Evolutionary conservation across 805 yeast species (phyloP).

Genomic region (Ascoidea rubescens): DNA sequence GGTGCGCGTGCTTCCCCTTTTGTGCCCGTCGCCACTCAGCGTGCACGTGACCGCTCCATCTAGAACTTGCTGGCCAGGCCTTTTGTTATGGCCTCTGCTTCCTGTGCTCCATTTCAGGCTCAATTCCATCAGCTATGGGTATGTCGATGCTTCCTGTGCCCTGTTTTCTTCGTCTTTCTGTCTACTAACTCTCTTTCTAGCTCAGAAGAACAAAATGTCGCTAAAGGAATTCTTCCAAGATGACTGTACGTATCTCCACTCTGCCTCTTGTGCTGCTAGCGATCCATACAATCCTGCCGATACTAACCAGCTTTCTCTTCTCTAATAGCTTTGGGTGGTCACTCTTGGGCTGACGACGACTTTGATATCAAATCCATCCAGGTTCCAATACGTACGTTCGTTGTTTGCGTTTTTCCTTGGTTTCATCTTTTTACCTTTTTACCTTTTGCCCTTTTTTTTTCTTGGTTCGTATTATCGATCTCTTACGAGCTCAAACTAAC

Average conservation of each 20-base stretch:
- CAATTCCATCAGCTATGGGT: background rate
- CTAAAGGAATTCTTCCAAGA: conserved; percentile 7
- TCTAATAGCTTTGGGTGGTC: conserved; percentile 20
- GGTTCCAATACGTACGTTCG: conserved; percentile 21
- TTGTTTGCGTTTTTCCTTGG: background rate
- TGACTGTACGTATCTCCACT: conserved; percentile 3
- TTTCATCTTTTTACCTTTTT: background rate
- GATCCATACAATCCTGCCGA: background rate
- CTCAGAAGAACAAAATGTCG: conserved; percentile 7
- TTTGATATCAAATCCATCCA: conserved; percentile 49
- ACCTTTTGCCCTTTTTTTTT: background rate
- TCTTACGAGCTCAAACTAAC: background rate
- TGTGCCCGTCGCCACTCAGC: background rate
- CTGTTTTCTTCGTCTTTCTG: background rate
- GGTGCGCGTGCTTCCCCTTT: background rate
- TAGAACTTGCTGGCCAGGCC: background rate
- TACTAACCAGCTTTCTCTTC: background rate
- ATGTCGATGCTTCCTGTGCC: background rate
- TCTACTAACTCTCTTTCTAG: background rate
- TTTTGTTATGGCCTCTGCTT: background rate
- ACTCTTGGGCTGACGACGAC: conserved; percentile 63
- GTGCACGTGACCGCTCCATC: conserved; percentile 6
- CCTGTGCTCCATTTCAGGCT: background rate
- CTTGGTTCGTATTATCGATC: background rate
- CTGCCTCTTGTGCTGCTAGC: background rate